Evolutionary conservation across 2,329 filamentous ascomycete species (phyloP).

Genomic region (Chrysoporthe austroafricana): DNA sequence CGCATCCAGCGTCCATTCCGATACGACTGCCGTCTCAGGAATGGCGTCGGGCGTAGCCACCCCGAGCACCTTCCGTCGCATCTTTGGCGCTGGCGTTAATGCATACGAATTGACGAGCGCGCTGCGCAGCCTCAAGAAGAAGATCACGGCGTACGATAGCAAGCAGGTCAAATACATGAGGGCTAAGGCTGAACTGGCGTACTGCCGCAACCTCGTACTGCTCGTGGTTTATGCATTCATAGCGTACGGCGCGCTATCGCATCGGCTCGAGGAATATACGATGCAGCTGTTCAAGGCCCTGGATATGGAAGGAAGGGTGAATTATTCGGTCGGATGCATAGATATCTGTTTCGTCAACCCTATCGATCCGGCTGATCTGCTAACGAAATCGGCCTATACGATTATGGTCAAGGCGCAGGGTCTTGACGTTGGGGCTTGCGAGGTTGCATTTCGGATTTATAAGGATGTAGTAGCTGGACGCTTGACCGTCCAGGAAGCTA

Average conservation of each 20-base stretch:
- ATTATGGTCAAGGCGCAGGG: constrained; percentile 29
- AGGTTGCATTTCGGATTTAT: constrained; percentile 27
- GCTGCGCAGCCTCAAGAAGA: constrained; percentile 23
- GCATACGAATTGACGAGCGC: constrained; percentile 21
- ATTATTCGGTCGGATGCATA: constrained; percentile 29
- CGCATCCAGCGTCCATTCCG: not conserved
- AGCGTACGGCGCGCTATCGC: constrained; percentile 25
- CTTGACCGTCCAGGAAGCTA: constrained; percentile 26
- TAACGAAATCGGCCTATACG: constrained; percentile 28
- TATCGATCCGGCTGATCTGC: constrained; percentile 25
- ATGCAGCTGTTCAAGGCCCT: constrained; percentile 27
- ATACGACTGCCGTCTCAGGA: not conserved
- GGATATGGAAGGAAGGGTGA: constrained; percentile 29
- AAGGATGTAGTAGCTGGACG: constrained; percentile 27
- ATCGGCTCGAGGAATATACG: constrained; percentile 29
- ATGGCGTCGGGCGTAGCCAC: constrained; percentile 14
- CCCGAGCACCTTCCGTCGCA: constrained; percentile 19
- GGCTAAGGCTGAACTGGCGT: constrained; percentile 26
- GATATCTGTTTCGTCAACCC: constrained; percentile 29
- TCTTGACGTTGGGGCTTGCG: constrained; percentile 29
- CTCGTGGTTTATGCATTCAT: constrained; percentile 28
- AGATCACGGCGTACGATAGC: constrained; percentile 13
- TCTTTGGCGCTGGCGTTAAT: constrained; percentile 24
- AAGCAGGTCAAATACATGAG: constrained; percentile 25
- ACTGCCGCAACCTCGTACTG: constrained; percentile 26